Percentiles rank a stretch among this genome's conserved stretches.
These are phyloP conservation scores for Alternaria infectoria DNA, from an alignment of 2,329 filamentous ascomycete genomes.

Conservation along the genomic window DNA sequence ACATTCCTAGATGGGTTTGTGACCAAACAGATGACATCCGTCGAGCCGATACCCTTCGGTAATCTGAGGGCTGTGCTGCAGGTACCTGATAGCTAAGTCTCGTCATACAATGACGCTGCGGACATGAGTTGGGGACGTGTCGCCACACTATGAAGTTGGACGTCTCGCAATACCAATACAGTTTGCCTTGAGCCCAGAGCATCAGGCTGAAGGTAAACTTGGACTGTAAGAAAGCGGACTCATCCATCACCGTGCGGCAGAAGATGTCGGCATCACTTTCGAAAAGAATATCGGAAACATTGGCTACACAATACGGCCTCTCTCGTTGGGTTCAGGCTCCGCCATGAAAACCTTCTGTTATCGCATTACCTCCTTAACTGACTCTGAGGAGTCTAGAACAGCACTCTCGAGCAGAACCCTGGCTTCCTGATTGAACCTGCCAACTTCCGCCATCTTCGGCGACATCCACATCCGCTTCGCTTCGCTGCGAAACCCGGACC, in stretches of 20 bases:
- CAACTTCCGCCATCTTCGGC: neutral
- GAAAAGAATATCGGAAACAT: neutral
- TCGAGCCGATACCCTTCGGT: neutral
- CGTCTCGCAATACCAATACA: neutral
- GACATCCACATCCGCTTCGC: neutral
- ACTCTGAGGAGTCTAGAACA: neutral
- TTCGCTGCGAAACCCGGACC: neutral
- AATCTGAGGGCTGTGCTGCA: neutral
- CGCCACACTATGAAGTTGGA: neutral
- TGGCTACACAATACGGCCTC: neutral
- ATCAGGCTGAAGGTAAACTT: neutral
- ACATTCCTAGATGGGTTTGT: neutral
- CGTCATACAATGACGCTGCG: neutral
- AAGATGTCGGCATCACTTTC: neutral
- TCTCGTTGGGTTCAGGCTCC: neutral
- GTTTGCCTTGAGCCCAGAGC: neutral
- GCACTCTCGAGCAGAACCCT: neutral
- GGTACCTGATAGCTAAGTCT: neutral
- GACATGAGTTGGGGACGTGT: neutral
- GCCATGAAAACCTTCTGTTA: neutral
- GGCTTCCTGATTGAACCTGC: neutral
- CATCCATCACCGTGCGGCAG: neutral
- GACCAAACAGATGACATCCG: neutral
- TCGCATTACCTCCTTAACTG: neutral
- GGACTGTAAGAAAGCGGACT: neutral